Evolutionary conservation across 306 rosid species (phyloP), one percentile per base, ranked within the genome.

Genomic region (Ziziphus jujuba): DNA sequence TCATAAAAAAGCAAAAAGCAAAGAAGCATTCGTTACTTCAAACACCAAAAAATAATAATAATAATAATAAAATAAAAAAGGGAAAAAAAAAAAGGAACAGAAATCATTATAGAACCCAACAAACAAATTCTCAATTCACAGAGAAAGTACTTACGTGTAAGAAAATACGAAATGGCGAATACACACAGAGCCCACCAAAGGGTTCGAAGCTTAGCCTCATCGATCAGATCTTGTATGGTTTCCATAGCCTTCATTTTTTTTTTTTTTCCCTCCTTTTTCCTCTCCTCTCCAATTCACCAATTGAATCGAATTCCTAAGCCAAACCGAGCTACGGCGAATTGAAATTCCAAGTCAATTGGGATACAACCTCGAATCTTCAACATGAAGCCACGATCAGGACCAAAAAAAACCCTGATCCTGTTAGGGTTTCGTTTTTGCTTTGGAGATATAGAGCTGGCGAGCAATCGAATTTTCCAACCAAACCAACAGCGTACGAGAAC

Each of bases 131-230:
- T n/a, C 5, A 54, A 24, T 22, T 33, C 53, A 24, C 38, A 54
- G 28, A 56, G 56, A 52, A 5, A 57, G 25, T 0, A 58, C 78
- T 90, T 84, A 95, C 99, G 84, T 16, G 96, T 75, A 21, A 95
- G 67, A 71, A 95, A 85, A 79, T 88, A 88, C 6, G 99, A 77
- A 75, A 90, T 81, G 63, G 75, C 82, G 76, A 95, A 90, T 62
- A 88, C 77, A 77, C 83, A 90, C 64, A 95, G 78, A 34, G 87
- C 83, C 99, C 99, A 95, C 96, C 97, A 95, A 20, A 88, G 87
- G 59, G 87, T 62, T 56, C 99, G 96, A 45, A 88, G 77, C 75
- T 90, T 85, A 70, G 80, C 79, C 72, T 95, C 97, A 25, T 90
- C 84, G 66, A 95, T 85, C 82, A 95, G 85, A 88, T 89, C 97